Evolutionary conservation across 345 rosid genomes (phyloP), one percentile per base, ranked within the genome.

Genomic region (Eucalyptus leucophloia): DNA sequence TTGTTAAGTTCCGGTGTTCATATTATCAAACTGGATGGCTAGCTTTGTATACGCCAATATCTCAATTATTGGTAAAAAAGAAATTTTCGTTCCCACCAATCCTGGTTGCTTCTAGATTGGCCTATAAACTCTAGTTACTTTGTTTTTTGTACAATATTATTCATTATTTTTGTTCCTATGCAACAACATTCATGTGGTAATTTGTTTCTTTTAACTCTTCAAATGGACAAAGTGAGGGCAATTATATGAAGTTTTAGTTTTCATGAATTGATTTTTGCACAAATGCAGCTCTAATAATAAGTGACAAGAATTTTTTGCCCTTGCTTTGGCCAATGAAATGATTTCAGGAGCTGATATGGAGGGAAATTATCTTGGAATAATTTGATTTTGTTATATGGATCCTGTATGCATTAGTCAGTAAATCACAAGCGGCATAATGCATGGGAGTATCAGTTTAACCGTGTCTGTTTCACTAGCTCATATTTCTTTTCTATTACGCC

Each of bases 31-130:
- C 49, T 7, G 77, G 21, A 77, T 40, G 47, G 47, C 30, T 77
- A 12, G 47, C 47, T 37, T 77, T 44, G 21, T 87, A 16, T 28
- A 42, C 16, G 65, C 44, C 26, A 53, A 86, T 53, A 23, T 14
- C 9, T 87, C 30, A 51, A 45, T 98, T 89, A 97, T 98, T 88
- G 99, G 58, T 87, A 19, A 47, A 15, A 47, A 18, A n/a, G 40
- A 86, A 86, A 40, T 58, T 65, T 17, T 14, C 10, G 12, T 56
- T 53, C 14, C 11, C 47, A 50, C 40, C 37, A 32, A 86, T 30
- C 23, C 81, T 69, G 24, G 16, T 77, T 37, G 45, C 83, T 40
- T 77, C 47, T 77, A 21, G 28, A 77, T 77, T 40, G 85, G 85
- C 85, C 44, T 34, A 72, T 21, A 77, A 40, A 77, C 85, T 77